Percentiles rank a stretch among this genome's conserved stretches.
Conservation (phyloP, 805 yeast species). For the Brettanomyces bruxellensis region DNA sequence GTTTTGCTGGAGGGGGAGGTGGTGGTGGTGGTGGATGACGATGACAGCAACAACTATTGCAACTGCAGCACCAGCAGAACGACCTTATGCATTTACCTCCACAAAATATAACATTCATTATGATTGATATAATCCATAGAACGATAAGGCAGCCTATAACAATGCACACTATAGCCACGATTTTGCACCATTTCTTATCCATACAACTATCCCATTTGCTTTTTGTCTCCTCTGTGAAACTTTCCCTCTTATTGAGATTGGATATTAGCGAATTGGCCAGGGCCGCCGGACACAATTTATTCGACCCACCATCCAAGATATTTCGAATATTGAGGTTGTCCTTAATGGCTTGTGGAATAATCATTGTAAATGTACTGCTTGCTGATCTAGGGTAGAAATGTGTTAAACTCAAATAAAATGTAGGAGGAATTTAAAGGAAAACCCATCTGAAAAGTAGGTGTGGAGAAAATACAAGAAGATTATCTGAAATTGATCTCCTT, state of each 20-base stretch:
- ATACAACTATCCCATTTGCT: conserved; percentile 65
- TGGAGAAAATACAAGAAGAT: no score
- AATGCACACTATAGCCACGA: conserved; percentile 67
- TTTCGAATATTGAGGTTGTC: conserved; percentile 14
- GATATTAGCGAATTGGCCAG: conserved; percentile 5
- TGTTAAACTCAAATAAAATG: no score
- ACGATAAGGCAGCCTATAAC: conserved; percentile 44
- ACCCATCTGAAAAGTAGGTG: background rate
- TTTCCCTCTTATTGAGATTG: conserved; percentile 10
- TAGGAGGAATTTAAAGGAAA: no score
- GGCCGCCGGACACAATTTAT: conserved; percentile 14
- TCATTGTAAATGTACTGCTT: conserved; percentile 1
- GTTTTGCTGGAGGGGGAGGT: conserved; percentile 1
- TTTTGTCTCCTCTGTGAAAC: conserved; percentile 7
- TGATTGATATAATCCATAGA: conserved; percentile 47
- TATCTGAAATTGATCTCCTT: no score
- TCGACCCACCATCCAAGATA: conserved; percentile 4
- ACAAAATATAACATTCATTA: conserved; percentile 49
- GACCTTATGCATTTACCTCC: conserved; percentile 47
- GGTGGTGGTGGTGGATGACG: conserved; percentile 3
- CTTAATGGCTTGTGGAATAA: conserved; percentile 12
- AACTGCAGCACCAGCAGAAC: conserved; percentile 41
- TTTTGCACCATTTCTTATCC: conserved; percentile 68
- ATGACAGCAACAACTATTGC: conserved; percentile 14
- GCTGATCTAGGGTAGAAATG: no score